A percentile compares a stretch with the other conserved stretches of the same genome.
Conservation (phyloP, 805 yeast species). For the Starmera quercuum region DNA sequence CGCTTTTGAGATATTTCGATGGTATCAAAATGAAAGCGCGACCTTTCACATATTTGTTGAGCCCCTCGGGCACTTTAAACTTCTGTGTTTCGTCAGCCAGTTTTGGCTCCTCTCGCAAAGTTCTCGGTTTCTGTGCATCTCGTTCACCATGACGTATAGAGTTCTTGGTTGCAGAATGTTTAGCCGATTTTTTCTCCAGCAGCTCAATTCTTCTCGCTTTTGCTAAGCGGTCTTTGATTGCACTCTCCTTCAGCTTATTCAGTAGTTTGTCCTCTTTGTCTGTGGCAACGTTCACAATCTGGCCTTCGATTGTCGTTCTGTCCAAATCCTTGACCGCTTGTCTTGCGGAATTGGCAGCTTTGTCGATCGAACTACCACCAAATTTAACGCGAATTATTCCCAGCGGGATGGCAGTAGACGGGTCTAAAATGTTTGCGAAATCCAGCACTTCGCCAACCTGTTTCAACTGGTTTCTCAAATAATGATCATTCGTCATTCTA, state of each 20-base stretch:
- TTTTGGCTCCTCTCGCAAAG: not conserved
- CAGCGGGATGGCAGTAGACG: conserved; percentile 69
- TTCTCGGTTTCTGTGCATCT: not conserved
- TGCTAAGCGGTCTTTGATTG: conserved; percentile 2
- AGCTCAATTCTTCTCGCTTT: conserved; percentile 13
- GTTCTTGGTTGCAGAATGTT: conserved; percentile 20
- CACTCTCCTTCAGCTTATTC: conserved; percentile 18
- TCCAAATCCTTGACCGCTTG: conserved; percentile 35
- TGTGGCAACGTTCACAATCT: conserved; percentile 42
- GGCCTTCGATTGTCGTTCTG: conserved; percentile 42
- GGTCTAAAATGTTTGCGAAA: conserved; percentile 56
- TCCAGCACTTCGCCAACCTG: conserved; percentile 58
- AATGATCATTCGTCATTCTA: conserved; percentile 36
- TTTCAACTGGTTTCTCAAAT: conserved; percentile 45
- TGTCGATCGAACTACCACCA: conserved; percentile 37
- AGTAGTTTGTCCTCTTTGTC: conserved; percentile 37
- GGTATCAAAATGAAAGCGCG: conserved; percentile 53
- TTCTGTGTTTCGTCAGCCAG: not conserved
- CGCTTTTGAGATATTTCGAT: conserved; percentile 32
- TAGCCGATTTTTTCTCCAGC: conserved; percentile 14
- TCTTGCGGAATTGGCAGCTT: conserved; percentile 40
- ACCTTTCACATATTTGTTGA: conserved; percentile 41
- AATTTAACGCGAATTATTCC: conserved; percentile 62
- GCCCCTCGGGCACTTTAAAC: conserved; percentile 37
- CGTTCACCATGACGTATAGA: conserved; percentile 9